Evolutionary conservation across 306 rosid genomes (phyloP), one percentile per base, ranked within the genome.

Genomic region (Cyamopsis tetragonoloba): DNA sequence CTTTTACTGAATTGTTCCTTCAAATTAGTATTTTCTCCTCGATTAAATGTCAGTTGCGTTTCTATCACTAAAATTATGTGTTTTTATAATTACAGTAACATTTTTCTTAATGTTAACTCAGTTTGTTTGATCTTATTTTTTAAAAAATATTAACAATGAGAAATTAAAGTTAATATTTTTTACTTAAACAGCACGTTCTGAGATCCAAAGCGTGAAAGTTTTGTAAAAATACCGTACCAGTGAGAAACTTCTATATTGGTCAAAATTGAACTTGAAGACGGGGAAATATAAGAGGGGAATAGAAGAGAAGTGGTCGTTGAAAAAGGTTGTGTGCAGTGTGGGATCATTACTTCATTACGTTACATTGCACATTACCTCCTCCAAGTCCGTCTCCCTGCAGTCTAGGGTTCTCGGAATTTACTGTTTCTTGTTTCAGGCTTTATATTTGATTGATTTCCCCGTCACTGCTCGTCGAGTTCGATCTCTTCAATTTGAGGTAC

Each of bases 331-430:
- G 42, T 26, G 58, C 53, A 27, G 37, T 68, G 49, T 20, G 67
- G 32, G 66, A 57, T 77, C 74, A 10, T 24, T 57, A 22, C n/a
- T n/a, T 57, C 65, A 34, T 66, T 31, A 42, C 44, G 28, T 69
- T 66, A 57, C 57, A 2, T 75, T 31, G 1, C 76, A 17, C 38
- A 47, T 64, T 24, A 42, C 30, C 43, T 26, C 23, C 41, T 57
- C 30, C 63, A 73, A 38, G 44, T 48, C 43, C 73, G 62, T 1
- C 11, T 55, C 37, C 68, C 82, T 74, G 68, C 83, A 80, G 77
- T 74, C 85, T 84, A 84, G 85, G 88, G 81, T 80, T 80, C 73
- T 9, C 38, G 23, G 51, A 78, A 78, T 61, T 71, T 76, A 70
- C 80, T 12, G 22, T 54, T 0, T 14, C 59, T 3, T 32, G 8